Percentiles rank a stretch among this genome's conserved stretches.
Evolutionary conservation across 208 protist species (phyloP).

Genomic region (Herpetomonas tarakana): DNA sequence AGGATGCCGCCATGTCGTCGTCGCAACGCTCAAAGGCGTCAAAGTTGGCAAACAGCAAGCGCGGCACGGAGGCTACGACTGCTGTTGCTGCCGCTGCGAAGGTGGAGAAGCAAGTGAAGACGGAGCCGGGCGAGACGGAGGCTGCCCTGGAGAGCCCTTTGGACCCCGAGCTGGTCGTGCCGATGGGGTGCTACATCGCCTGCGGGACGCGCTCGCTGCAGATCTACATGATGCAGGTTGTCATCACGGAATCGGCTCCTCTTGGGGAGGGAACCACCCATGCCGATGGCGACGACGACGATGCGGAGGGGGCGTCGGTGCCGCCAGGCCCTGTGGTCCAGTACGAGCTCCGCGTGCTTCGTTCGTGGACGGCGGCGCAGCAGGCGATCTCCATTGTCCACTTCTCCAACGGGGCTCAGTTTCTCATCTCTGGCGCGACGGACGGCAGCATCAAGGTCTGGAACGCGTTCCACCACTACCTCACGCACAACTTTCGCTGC

Average conservation of each 20-base stretch:
- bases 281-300: constrained; percentile 13
- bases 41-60: not conserved
- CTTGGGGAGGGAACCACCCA: not conserved
- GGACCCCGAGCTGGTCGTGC: constrained; percentile 22
- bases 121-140: not conserved
- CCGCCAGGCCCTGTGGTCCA: constrained; percentile 1
- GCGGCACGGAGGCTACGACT: too few relatives aligned
- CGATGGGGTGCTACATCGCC: constrained; percentile 73
- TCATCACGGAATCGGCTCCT: not conserved
- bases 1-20: constrained; percentile 2
- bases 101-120: constrained; percentile 3
- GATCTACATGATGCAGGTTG: constrained; percentile 58
- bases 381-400: constrained; percentile 82
- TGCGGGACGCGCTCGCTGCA: constrained; percentile 76
- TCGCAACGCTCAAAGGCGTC: not conserved
- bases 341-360: constrained; percentile 39
- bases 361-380: constrained; percentile 83
- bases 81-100: too few relatives aligned
- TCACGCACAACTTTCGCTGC: constrained; percentile 84
- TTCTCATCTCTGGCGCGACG: constrained; percentile 75
- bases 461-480: constrained; percentile 88
- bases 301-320: not conserved
- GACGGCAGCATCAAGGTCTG: constrained; percentile 87
- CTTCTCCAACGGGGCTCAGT: constrained; percentile 64
- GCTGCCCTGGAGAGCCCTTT: too few relatives aligned